Percentiles rank a stretch among this genome's conserved stretches.
Evolutionary conservation across 1,139 yeast species (phyloP).

Genomic region (Suhomyces maxii): DNA sequence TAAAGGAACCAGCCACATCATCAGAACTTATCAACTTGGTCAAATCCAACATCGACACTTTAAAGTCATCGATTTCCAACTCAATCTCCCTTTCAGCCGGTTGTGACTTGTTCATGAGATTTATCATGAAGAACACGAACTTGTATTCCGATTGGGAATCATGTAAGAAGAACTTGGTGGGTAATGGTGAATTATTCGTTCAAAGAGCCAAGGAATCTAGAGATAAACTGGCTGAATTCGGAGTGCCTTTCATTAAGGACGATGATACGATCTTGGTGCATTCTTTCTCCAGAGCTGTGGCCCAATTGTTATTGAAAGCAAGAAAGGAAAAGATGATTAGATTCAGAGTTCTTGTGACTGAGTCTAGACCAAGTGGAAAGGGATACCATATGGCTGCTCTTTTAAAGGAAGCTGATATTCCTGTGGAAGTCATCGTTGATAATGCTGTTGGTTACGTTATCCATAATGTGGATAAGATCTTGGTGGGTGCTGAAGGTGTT

Average conservation of each 20-base stretch:
- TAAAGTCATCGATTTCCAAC: slow-evolving; percentile 80
- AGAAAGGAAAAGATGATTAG: slow-evolving; percentile 68
- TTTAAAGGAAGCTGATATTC: slow-evolving; percentile 77
- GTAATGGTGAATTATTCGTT: slow-evolving; percentile 89
- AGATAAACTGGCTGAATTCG: slow-evolving; percentile 82
- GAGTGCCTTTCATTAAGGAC: slow-evolving; percentile 86
- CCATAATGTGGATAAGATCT: slow-evolving; percentile 86
- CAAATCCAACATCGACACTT: slow-evolving; percentile 68
- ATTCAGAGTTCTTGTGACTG: slow-evolving; percentile 89
- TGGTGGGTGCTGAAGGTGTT: slow-evolving; percentile 98
- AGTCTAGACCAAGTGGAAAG: slow-evolving; percentile 83
- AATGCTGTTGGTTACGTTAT: slow-evolving; percentile 89
- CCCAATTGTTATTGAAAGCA: slow-evolving; percentile 72
- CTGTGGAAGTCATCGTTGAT: slow-evolving; percentile 87
- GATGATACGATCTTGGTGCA: slow-evolving; percentile 91
- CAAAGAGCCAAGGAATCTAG: slow-evolving; percentile 91
- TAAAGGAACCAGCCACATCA: slow-evolving; percentile 87
- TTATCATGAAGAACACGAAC: slow-evolving; percentile 86
- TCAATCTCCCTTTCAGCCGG: slow-evolving; percentile 95
- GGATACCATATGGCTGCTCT: slow-evolving; percentile 75
- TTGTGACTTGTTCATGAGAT: slow-evolving; percentile 93
- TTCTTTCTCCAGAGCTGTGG: slow-evolving; percentile 89
- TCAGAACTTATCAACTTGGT: slow-evolving; percentile 86
- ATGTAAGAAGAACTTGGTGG: slow-evolving; percentile 85
- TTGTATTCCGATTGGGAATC: slow-evolving; percentile 94